Conservation (phyloP, 257 asterid species). For the Primulina huaijiensis region DNA sequence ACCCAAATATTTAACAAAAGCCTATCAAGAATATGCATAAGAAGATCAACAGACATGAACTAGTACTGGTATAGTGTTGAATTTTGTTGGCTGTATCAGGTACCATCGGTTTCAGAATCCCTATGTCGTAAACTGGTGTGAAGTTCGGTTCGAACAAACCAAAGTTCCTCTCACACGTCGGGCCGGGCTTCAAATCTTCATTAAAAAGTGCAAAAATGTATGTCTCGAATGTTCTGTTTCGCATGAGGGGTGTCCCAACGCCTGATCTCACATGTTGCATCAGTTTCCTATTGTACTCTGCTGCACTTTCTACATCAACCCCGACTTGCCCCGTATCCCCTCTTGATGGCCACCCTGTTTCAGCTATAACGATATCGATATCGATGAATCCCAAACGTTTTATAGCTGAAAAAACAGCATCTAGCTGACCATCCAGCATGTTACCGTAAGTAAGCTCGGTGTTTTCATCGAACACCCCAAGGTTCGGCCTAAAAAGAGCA, state of each 20-base stretch:
- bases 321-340: conserved; percentile 46
- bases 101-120: conserved; percentile 44
- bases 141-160: conserved; percentile 35
- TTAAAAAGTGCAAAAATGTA: conserved; percentile 45
- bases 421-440: conserved; percentile 53
- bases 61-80: not conserved
- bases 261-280: conserved; percentile 40
- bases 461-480: conserved; percentile 29
- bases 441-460: conserved; percentile 34
- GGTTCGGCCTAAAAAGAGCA: conserved; percentile 39
- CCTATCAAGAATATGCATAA: conserved; percentile 34
- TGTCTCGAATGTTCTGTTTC: conserved; percentile 40
- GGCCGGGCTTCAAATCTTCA: conserved; percentile 48
- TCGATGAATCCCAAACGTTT: conserved; percentile 31
- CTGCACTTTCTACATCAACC: conserved; percentile 33
- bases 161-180: conserved; percentile 45
- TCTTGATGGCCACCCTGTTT: conserved; percentile 53
- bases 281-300: conserved; percentile 37
- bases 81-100: conserved; percentile 26
- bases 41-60: conserved; percentile 27
- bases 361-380: conserved; percentile 40
- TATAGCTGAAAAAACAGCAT: conserved; percentile 44
- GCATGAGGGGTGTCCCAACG: conserved; percentile 54
- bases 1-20: conserved; percentile 33
- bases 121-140: conserved; percentile 53